Base-by-base conservation (phyloP, 2,329 filamentous ascomycete species). In the Penicillium nordicum region DNA sequence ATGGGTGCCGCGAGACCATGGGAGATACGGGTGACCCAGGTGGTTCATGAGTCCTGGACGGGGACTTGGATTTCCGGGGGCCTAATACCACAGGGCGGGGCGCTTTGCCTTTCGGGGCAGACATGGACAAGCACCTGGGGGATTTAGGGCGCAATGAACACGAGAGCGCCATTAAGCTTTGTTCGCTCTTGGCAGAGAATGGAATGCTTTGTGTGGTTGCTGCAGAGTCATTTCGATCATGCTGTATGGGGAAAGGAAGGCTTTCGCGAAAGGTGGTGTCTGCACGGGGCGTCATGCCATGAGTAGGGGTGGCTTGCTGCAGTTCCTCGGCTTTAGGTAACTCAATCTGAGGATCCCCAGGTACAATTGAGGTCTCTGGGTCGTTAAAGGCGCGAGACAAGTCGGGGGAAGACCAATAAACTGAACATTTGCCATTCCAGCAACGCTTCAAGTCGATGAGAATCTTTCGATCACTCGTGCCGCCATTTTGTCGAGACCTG, bases 391-490 rank as follows among this genome's bases (percentile, higher is more conserved):
- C 82, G 1, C 80, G 77, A 62, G 87, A 81, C 36, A 87, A 87
- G 45, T 90, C 84, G 0, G 85, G 79, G 0, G 83, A 83, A 60
- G 96, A 90, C 93, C 94, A 99, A 71, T 92, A 96, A 53, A 92
- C 78, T 0, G 89, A 87, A 71, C 92, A 97, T 21, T 94, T 90
- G 50, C 92, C 84, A 71, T 92, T 87, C 94, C 94, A 99, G 71
- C 94, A 97, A 71, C 96, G 95, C 74, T 99, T 99, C 60, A 99
- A 78, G 74, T 99, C 94, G 30, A 88, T 86, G 36, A 99, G 80
- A 62, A 97, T 96, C 73, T 97, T 97, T 57, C 96, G 73, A 66
- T 88, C 85, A 46, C 84, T 86, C 51, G 78, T 79, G 34, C 84
- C 82, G 42, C 80, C 77, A 60, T 80, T 78, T 50, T 76, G 70